Evolutionary conservation across 2,329 filamentous ascomycete genomes (phyloP).

Genomic region (Trichoderma hamatum): DNA sequence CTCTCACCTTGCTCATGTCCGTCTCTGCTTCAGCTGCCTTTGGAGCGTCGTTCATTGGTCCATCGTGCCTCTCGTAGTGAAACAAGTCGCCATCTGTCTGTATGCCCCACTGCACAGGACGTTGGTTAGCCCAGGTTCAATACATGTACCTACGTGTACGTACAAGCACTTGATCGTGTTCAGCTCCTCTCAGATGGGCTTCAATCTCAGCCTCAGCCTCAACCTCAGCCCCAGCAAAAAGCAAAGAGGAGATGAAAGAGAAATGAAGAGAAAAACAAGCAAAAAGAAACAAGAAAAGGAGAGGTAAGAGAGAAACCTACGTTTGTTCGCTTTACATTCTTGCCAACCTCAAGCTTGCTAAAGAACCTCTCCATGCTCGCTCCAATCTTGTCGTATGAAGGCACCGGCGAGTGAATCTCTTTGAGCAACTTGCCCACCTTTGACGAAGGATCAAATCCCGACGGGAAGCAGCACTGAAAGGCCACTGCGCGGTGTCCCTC

Average conservation of each 20-base stretch:
- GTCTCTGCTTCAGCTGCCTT: background rate
- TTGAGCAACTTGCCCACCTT: conserved; percentile 54
- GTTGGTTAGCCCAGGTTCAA: background rate
- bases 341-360: conserved; percentile 50
- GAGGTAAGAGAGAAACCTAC: conserved; percentile 39
- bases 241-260: background rate
- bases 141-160: background rate
- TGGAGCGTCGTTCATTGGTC: conserved; percentile 39
- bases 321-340: conserved; percentile 54
- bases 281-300: background rate
- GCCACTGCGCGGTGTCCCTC: conserved; percentile 50
- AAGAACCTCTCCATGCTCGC: conserved; percentile 60
- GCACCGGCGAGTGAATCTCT: conserved; percentile 57
- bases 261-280: background rate
- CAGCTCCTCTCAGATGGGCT: background rate
- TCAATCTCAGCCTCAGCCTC: background rate
- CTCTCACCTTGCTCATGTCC: conserved; percentile 21
- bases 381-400: conserved; percentile 57
- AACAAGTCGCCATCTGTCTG: conserved; percentile 50
- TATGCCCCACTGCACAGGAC: conserved; percentile 50
- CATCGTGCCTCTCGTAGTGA: conserved; percentile 34
- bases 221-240: background rate
- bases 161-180: background rate
- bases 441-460: conserved; percentile 54
- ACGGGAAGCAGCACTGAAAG: conserved; percentile 56